phyloP scores from a whole-genome alignment of 2,329 filamentous ascomycete genomes.

The Exophiala sideris region DNA sequence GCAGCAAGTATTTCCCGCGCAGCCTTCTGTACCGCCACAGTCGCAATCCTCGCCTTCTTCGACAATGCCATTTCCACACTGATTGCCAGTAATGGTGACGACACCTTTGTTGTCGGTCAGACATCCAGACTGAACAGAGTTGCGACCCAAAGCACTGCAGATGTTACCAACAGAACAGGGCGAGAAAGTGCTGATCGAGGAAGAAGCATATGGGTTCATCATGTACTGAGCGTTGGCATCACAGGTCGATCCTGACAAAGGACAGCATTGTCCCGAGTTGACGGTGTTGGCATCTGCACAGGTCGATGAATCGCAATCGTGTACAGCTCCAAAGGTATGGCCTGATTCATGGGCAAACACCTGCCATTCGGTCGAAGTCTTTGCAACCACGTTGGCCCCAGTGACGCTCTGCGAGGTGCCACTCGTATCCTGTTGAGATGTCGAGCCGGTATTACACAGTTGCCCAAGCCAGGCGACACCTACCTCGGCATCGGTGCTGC shows the following conservation, averaged over 20 bases:
- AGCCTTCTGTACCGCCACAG: slow-evolving; percentile 74
- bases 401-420: slow-evolving; percentile 66
- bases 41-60: slow-evolving; percentile 94
- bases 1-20: slow-evolving; percentile 76
- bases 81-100: slow-evolving; percentile 72
- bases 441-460: slow-evolving; percentile 64
- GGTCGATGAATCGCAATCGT: slow-evolving; percentile 74
- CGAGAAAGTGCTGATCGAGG: slow-evolving; percentile 74
- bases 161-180: slow-evolving; percentile 90
- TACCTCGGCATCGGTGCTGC: slow-evolving; percentile 77
- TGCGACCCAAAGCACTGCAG: slow-evolving; percentile 76
- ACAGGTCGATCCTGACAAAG: slow-evolving; percentile 64
- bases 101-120: slow-evolving; percentile 83
- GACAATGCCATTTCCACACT: slow-evolving; percentile 96
- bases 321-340: slow-evolving; percentile 92
- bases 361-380: slow-evolving; percentile 84
- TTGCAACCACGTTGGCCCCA: slow-evolving; percentile 84
- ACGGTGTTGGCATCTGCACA: slow-evolving; percentile 63
- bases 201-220: slow-evolving; percentile 88
- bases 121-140: slow-evolving; percentile 72
- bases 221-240: slow-evolving; percentile 77
- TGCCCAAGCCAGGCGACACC: slow-evolving; percentile 92
- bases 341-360: slow-evolving; percentile 92
- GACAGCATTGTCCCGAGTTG: slow-evolving; percentile 72
- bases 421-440: slow-evolving; percentile 49